Evolutionary conservation across 2,329 filamentous ascomycete species (phyloP), one percentile per base, ranked within the genome.

Genomic region (Penicillium glabrum): DNA sequence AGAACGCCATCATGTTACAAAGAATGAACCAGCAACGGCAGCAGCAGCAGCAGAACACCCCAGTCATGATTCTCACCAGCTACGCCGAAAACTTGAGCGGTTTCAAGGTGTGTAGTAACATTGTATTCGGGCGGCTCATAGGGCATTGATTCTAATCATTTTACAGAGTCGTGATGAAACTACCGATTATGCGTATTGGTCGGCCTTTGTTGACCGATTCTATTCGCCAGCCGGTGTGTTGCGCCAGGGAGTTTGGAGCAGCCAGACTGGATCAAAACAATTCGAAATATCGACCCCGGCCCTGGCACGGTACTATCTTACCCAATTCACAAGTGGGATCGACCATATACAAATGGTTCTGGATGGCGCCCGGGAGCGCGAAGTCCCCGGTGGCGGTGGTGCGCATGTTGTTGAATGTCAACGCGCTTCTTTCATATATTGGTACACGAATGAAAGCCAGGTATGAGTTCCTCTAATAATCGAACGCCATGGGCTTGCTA

Each of bases 271-370:
- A 45, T 80, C 88, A 54, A 97, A 96, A 77, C 86, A 89, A 67
- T 97, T 93, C 67, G 93, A 97, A 71, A 91, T 98, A 48, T 85
- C 88, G 3, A 90, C 86, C 57, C 85, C 92, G 3, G 90, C 90
- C 1, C 81, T 99, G 46, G 86, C 93, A 33, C 87, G 93, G 67
- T 98, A 95, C 74, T 97, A 96, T 72, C 86, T 89, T 67, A 93
- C 91, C 0, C 89, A 96, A 67, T 97, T 95, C 71, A 88, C 89
- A 56, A 93, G 91, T 59, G 93, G 92, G 7, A 87, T 97, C 54
- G 89, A 85, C 65, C 90, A 87, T 53, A 90, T 98, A 66, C 91
- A 96, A 72, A 83, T 98, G 70, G 86, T 92, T 23, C 83, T 96
- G 67, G 92, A 96, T 65, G 87, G 86, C 37, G 78, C 83, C 16